phyloP scores from a whole-genome alignment of 129 eudicot species.

The Lactuca sativa region DNA sequence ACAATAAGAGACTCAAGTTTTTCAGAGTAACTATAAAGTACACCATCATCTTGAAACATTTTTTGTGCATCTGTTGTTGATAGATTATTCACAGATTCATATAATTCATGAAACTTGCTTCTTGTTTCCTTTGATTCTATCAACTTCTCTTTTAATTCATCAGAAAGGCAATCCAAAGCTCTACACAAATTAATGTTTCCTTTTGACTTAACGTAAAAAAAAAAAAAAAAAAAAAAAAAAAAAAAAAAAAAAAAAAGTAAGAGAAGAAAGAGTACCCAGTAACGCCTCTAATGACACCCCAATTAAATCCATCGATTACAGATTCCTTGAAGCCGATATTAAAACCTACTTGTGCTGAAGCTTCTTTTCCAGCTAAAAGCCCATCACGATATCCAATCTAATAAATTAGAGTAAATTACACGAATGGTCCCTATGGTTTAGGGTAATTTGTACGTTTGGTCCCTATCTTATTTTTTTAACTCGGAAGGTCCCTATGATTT shows the following conservation, averaged over 20 bases:
- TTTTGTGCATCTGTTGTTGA: conserved; percentile 55
- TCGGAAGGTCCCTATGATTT: too few relatives aligned
- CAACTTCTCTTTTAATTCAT: conserved; percentile 44
- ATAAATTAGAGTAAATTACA: background rate
- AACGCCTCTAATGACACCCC: conserved; percentile 79
- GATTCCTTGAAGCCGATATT: conserved; percentile 67
- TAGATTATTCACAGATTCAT: conserved; percentile 45
- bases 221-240: background rate
- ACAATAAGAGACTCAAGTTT: conserved; percentile 50
- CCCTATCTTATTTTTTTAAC: too few relatives aligned
- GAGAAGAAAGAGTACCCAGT: conserved; percentile 48
- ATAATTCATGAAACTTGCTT: conserved; percentile 39
- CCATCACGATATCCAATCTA: conserved; percentile 86
- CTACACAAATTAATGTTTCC: conserved; percentile 20
- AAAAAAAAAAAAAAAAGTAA: too few relatives aligned
- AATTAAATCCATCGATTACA: conserved; percentile 55
- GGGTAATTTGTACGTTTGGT: too few relatives aligned
- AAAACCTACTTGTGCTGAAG: conserved; percentile 79
- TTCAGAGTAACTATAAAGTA: conserved; percentile 33
- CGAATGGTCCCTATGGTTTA: too few relatives aligned
- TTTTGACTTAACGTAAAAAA: background rate
- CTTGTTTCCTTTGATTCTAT: conserved; percentile 47
- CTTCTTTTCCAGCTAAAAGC: conserved; percentile 74
- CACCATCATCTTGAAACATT: conserved; percentile 37
- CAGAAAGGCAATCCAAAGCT: conserved; percentile 55